Evolutionary conservation across 2,329 filamentous ascomycete genomes (phyloP), one percentile per base, ranked within the genome.

Genomic region (Xylaria sp.): DNA sequence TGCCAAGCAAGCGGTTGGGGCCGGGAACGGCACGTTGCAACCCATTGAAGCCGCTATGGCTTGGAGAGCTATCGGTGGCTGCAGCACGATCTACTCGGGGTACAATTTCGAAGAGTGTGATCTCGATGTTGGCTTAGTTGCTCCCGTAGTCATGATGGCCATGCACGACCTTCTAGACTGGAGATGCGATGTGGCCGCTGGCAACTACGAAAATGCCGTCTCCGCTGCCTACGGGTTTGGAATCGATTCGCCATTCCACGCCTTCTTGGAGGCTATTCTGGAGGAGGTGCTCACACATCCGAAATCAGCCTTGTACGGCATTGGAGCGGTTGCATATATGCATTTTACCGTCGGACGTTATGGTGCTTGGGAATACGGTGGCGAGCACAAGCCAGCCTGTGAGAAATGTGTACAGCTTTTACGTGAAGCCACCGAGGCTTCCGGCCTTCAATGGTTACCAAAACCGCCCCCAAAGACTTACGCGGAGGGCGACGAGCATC

Each of bases 91-190:
- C 13, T 65, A 62, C 6, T 62, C 59, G 31, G 37, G 51, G 51
- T 65, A 59, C 10, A 65, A 59, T 47, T 65, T 65, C 17, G 41
- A 37, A 2, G 47, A 53, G 23, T 56, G 59, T 25, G 38, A 48
- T 35, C 35, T 62, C 11, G 51, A 59, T 25, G 27, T 59, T 4
- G 59, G 55, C 10, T 21, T 65, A 6, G 55, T 65, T 11, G 62
- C 51, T 1, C 58, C 59, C 2, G n/a, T 59, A 3, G 59, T 52
- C 3, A 62, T 65, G 62, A 62, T 65, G 51, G 54, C 54, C 9
- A 25, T 46, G 3, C 62, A 65, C 3, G 62, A 65, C 19, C 37
- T 65, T 6, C 43, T 65, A 3, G 62, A 65, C 27, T 65, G 62
- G 62, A 19, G 59, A n/a, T 62, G 62, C 29, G 62, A 65, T 17